A percentile compares a stretch with the other conserved stretches of the same genome.
These are phyloP conservation scores for Peribolospora baueri DNA, from an alignment of 768 basidiomycete genomes.

Conservation along the genomic window DNA sequence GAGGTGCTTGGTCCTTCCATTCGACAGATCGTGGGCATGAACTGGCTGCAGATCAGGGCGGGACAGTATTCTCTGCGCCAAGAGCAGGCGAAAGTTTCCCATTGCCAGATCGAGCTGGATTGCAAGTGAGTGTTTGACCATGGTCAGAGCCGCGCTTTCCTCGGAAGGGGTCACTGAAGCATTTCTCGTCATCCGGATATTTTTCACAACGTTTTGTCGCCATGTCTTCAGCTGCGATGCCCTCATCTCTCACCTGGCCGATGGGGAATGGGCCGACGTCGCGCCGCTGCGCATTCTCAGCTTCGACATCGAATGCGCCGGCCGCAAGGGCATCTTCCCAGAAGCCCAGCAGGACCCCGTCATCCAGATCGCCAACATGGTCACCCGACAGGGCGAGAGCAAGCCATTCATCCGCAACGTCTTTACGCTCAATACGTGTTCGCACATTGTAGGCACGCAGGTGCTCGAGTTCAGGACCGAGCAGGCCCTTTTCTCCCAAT, in stretches of 20 bases:
- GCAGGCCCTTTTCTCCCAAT: conserved; percentile 43
- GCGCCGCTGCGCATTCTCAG: conserved; percentile 83
- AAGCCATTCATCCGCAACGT: conserved; percentile 90
- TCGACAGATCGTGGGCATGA: conserved; percentile 78
- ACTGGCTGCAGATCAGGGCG: conserved; percentile 83
- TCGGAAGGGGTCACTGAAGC: not conserved
- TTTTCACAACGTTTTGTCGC: not conserved
- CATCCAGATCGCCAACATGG: conserved; percentile 98
- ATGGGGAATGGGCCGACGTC: conserved; percentile 72
- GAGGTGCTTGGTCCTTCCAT: too few species aligned
- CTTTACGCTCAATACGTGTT: conserved; percentile 81
- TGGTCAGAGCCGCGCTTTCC: not conserved
- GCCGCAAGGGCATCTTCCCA: conserved; percentile 89
- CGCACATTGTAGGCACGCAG: conserved; percentile 93
- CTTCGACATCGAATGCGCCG: conserved; percentile 98
- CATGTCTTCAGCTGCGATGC: conserved; percentile 37
- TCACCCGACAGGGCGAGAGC: conserved; percentile 78
- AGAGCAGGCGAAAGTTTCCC: conserved; percentile 37
- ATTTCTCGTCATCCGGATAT: not conserved
- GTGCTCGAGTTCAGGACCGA: conserved; percentile 66
- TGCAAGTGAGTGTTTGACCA: conserved; percentile 31
- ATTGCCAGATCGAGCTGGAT: conserved; percentile 69
- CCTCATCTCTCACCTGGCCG: conserved; percentile 74
- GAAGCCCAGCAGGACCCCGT: conserved; percentile 76
- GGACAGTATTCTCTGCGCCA: conserved; percentile 49